A percentile compares a stretch with the other conserved stretches of the same genome.
phyloP scores from a whole-genome alignment of 139 green algal genomes.

The Microglena sp. region DNA sequence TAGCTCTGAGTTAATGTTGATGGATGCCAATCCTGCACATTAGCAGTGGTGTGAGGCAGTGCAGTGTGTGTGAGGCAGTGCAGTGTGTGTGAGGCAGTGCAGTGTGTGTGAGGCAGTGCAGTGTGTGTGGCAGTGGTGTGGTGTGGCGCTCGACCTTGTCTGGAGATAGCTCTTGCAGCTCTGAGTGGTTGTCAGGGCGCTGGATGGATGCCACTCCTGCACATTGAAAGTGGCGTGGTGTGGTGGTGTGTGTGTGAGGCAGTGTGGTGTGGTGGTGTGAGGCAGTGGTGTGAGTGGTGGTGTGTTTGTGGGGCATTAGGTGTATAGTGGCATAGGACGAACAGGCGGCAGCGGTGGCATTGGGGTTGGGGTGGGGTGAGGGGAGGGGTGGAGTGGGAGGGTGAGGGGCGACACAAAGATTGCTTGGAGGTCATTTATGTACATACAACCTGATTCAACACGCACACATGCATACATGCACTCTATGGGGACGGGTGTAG shows the following conservation, averaged over 20 bases:
- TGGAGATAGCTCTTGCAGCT: conserved; percentile 42
- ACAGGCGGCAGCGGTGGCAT: neutral
- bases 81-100: neutral
- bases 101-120: neutral
- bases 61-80: too few relatives aligned
- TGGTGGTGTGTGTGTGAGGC: too few relatives aligned
- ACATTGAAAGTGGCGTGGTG: too few relatives aligned
- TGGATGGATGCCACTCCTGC: too few relatives aligned
- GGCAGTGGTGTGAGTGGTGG: neutral
- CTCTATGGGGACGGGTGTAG: neutral
- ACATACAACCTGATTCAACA: neutral
- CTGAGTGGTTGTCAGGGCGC: conserved; percentile 17
- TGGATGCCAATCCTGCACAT: too few relatives aligned
- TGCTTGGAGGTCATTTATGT: neutral
- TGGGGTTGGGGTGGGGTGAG: neutral
- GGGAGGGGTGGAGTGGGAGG: neutral
- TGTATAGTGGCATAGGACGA: neutral
- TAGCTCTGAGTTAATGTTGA: conserved; percentile 40
- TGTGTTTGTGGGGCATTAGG: conserved; percentile 3
- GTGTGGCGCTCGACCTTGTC: conserved; percentile 53
- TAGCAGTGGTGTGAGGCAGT: too few relatives aligned
- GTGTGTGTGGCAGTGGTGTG: neutral
- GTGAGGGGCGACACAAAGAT: neutral
- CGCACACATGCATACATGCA: too few relatives aligned
- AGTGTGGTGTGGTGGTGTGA: neutral